Base-by-base conservation (phyloP, 768 basidiomycete species). In the Leccinum subtestaceum region DNA sequence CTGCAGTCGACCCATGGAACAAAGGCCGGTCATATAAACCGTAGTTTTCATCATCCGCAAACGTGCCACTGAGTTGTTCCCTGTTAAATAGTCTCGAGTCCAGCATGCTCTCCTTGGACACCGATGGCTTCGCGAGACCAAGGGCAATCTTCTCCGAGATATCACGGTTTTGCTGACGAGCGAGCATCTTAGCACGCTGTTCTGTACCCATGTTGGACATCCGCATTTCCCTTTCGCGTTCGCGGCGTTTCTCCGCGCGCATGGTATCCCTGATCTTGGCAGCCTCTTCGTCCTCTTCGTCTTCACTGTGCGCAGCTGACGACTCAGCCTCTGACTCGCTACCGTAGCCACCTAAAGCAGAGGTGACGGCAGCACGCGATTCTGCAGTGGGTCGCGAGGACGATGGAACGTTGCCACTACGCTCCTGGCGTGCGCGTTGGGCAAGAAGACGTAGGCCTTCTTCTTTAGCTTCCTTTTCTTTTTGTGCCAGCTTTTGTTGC, bases 131-230 rank as follows among this genome's bases (percentile, higher is more conserved):
- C 32, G 97, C 97, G 51, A 99, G 85, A 40, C 97, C 97, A 32
- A 99, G 85, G 4, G 97, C 97, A 54, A 99, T 88, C 81, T 99
- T 98, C 77, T 99, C 97, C 2, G 97, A 99, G 50, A 99, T 98
- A 74, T 98, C 97, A 68, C 97, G 93, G 72, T 98, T 96, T 76
- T 97, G 95, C 65, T 98, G 93, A 56, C 91, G 86, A 21, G 96
- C 95, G 60, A 98, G 79, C 83, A 92, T 87, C 79, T 97, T 98
- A 40, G 97, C 95, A 15, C 97, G 83, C 70, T 95, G 93, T 75
- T 98, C 97, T 29, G 89, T 84, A 25, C 97, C 97, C 97, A 99
- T 99, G 70, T 98, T 97, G 75, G 83, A 94, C 95, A 98, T 96
- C 60, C 97, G 82, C 91, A 99, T 85, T 75, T 99, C 96, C 40